Evolutionary conservation across 1,139 yeast species (phyloP), one percentile per base, ranked within the genome.

Genomic region (Debaryomyces coudertii): DNA sequence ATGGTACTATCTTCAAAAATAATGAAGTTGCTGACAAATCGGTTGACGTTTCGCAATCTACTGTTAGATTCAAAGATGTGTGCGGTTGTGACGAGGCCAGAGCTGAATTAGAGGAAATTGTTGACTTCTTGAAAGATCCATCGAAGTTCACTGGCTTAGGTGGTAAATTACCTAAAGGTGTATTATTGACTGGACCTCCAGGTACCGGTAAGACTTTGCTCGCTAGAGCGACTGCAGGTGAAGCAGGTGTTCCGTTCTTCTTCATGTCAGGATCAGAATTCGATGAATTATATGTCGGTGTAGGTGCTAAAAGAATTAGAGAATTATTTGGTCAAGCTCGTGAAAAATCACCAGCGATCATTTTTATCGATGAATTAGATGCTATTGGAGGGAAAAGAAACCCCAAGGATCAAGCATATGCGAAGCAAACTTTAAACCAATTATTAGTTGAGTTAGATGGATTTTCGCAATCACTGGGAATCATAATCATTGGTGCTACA

Each of bases 41-140:
- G 4, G 85, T 86, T 42, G 97, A 93, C 59, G 93, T 90, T 40
- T 79, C 87, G 25, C 89, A 89, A 62, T 87, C 95, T 8, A 88
- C 89, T 35, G 98, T 92, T 39, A 83, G 83, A 61, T 95, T 95
- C 65, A 80, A 82, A 40, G 99, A 95, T 64, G 98, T 95, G 30
- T 89, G 93, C 62, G 99, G 99, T 43, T 96, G 95, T 53, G 99
- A 95, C 65, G 99, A 95, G 70, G 99, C 99, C 11, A 83, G 97
- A 61, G 92, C 95, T 5, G 99, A 95, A 68, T 77, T 93, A 52
- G 97, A 92, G 67, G 99, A 93, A 66, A 89, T 93, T 59, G 99
- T 95, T 7, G 98, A 92, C 49, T 95, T 95, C 61, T 79, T 95
- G 62, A 90, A 90, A 63, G 98, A 95, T 63, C 99, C 99, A 12